phyloP scores from a whole-genome alignment of 768 basidiomycete species.

The Tephrocybe rancida region DNA sequence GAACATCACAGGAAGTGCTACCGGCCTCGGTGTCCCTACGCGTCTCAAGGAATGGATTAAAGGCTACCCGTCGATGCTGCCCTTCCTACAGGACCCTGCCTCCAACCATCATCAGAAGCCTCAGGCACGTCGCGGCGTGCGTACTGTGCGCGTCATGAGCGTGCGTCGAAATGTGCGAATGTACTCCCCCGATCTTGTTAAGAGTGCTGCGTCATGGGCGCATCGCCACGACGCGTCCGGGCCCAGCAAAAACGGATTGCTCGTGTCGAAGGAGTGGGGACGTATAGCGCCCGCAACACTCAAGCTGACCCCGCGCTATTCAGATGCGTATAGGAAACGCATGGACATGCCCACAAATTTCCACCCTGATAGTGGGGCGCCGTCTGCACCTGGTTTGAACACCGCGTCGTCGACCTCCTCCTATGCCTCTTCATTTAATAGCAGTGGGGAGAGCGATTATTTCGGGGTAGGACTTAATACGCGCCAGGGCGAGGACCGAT shows the following conservation, averaged over 20 bases:
- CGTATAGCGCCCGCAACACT: conserved; percentile 65
- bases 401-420: conserved; percentile 44
- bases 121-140: conserved; percentile 73
- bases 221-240: conserved; percentile 25
- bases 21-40: conserved; percentile 72
- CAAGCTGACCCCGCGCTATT: conserved; percentile 67
- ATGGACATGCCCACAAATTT: conserved; percentile 68
- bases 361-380: conserved; percentile 51
- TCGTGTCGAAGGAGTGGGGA: conserved; percentile 75
- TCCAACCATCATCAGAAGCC: conserved; percentile 44
- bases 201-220: conserved; percentile 55
- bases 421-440: conserved; percentile 36
- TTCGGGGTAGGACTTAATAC: conserved; percentile 35
- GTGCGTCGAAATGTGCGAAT: conserved; percentile 83
- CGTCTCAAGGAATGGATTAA: conserved; percentile 92
- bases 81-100: conserved; percentile 47
- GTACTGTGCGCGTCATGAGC: conserved; percentile 75
- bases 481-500: conserved; percentile 65
- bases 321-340: conserved; percentile 74
- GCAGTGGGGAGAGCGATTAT: conserved; percentile 35
- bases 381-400: conserved; percentile 29
- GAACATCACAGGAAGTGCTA: conserved; percentile 48
- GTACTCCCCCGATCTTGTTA: conserved; percentile 86
- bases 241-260: conserved; percentile 45
- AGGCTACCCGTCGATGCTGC: conserved; percentile 83